These are phyloP conservation scores for Termitomyces sp. DNA, from an alignment of 768 basidiomycete genomes.

Conservation along the genomic window DNA sequence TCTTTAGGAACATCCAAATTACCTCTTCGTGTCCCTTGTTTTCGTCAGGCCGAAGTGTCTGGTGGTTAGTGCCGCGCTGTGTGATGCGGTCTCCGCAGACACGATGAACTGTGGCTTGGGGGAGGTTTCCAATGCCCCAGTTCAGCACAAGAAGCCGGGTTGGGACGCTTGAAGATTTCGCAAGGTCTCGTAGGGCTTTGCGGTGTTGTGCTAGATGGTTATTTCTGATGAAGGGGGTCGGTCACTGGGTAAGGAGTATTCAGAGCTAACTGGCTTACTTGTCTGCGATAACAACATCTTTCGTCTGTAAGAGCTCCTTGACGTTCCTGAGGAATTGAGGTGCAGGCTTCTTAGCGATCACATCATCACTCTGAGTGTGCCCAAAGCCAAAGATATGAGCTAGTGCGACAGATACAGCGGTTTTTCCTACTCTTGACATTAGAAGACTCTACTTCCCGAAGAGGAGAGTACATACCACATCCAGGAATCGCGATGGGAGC, in stretches of 20 bases:
- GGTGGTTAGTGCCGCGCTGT: slow-evolving; percentile 78
- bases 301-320: slow-evolving; percentile 43
- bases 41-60: slow-evolving; percentile 62
- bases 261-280: slow-evolving; percentile 50
- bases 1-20: slow-evolving; percentile 73
- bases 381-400: slow-evolving; percentile 76
- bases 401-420: slow-evolving; percentile 76
- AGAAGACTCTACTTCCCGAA: slow-evolving; percentile 11
- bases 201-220: slow-evolving; percentile 87
- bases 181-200: slow-evolving; percentile 54
- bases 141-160: slow-evolving; percentile 78
- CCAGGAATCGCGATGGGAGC: slow-evolving; percentile 90
- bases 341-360: slow-evolving; percentile 69
- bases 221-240: slow-evolving; percentile 46
- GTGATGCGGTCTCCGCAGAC: slow-evolving; percentile 75
- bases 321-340: slow-evolving; percentile 73
- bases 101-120: slow-evolving; percentile 60
- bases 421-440: slow-evolving; percentile 66
- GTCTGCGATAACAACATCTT: slow-evolving; percentile 88
- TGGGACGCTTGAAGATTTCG: slow-evolving; percentile 37
- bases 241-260: not conserved
- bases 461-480: slow-evolving; percentile 59
- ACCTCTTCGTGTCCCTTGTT: slow-evolving; percentile 64
- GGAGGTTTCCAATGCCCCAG: slow-evolving; percentile 56
- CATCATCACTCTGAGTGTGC: slow-evolving; percentile 93